phyloP scores from a whole-genome alignment of 2,329 filamentous ascomycete species.

The Thelonectria olida region DNA sequence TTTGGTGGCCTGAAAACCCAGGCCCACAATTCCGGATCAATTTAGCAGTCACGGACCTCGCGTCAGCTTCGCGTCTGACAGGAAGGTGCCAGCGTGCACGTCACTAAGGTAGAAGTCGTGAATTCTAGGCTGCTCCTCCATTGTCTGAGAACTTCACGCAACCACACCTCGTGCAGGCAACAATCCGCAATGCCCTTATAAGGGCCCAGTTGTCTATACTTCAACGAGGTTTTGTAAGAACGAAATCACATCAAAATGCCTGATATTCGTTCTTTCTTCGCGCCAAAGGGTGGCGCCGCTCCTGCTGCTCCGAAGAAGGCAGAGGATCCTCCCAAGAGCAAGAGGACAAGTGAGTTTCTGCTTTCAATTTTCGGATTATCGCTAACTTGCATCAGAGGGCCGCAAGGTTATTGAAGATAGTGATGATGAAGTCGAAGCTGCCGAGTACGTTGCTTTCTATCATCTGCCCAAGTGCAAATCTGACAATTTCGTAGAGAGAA shows the following conservation, averaged over 20 bases:
- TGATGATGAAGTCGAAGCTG: conserved; percentile 73
- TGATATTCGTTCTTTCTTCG: conserved; percentile 93
- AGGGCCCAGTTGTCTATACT: conserved; percentile 13
- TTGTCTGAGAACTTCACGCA: conserved; percentile 32
- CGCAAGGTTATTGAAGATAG: conserved; percentile 84
- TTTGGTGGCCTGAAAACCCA: conserved; percentile 32
- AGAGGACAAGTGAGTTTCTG: conserved; percentile 54
- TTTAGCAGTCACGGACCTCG: conserved; percentile 54
- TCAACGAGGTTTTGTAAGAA: not conserved
- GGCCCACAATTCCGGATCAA: conserved; percentile 30
- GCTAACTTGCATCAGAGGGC: conserved; percentile 50
- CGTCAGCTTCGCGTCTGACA: conserved; percentile 55
- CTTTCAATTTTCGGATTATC: not conserved
- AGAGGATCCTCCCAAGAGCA: conserved; percentile 54
- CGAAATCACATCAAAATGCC: conserved; percentile 66
- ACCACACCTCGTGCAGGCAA: conserved; percentile 32
- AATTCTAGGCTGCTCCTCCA: conserved; percentile 42
- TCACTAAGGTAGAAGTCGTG: conserved; percentile 38
- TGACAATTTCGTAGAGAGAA: conserved; percentile 50
- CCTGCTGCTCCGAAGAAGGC: conserved; percentile 58
- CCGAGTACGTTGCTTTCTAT: conserved; percentile 51
- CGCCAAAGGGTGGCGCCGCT: conserved; percentile 72
- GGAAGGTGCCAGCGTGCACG: conserved; percentile 46
- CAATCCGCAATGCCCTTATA: conserved; percentile 35
- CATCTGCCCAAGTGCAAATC: conserved; percentile 6